Percentiles rank a stretch among this genome's conserved stretches.
These are phyloP conservation scores for Heritiera fomes DNA, from an alignment of 345 rosid genomes.

Conservation along the genomic window DNA sequence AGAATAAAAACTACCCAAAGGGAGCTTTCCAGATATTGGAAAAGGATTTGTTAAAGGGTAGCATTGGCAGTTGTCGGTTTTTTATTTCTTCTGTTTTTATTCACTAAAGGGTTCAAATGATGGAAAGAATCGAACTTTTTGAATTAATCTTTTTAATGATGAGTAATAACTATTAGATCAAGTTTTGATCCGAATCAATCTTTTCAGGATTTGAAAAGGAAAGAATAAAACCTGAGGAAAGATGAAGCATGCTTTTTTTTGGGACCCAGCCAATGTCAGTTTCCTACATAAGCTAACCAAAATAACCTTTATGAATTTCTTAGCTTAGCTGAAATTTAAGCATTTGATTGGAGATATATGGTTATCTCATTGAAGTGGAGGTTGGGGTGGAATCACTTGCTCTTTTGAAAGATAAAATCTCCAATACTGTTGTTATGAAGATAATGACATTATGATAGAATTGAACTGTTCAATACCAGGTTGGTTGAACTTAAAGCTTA, in stretches of 20 bases:
- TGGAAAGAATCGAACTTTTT: too few species aligned
- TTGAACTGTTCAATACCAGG: neutral
- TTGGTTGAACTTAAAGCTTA: too few species aligned
- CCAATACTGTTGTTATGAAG: neutral
- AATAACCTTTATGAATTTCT: neutral
- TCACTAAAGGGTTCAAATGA: too few species aligned
- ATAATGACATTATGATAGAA: neutral
- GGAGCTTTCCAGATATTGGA: slow-evolving; percentile 26
- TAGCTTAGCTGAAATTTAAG: neutral
- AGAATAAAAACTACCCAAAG: slow-evolving; percentile 26
- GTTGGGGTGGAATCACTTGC: neutral
- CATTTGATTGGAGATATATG: neutral
- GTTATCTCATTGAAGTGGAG: slow-evolving; percentile 7
- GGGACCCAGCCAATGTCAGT: neutral
- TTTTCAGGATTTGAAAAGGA: neutral
- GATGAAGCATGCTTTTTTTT: neutral
- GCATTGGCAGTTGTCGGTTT: neutral
- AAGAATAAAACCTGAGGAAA: too few species aligned
- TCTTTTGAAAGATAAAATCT: neutral
- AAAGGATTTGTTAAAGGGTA: neutral
- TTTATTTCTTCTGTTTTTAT: neutral
- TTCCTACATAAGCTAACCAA: neutral
- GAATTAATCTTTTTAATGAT: too few species aligned
- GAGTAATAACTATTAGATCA: too few species aligned
- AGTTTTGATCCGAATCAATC: too few species aligned